phyloP scores from a whole-genome alignment of 2,329 filamentous ascomycete genomes.

The Paraphoma chrysanthemicola region DNA sequence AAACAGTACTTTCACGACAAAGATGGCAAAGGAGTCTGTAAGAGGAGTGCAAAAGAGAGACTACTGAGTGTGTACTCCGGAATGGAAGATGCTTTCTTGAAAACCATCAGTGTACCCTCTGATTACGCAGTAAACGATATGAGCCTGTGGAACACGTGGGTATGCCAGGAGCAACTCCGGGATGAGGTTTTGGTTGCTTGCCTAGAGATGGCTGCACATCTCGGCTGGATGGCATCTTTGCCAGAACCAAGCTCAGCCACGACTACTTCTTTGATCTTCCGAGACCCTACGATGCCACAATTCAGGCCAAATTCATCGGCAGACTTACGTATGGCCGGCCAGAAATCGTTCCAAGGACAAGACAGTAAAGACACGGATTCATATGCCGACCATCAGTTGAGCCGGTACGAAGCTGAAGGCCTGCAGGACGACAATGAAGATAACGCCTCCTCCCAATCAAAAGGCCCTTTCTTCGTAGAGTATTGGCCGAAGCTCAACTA shows the following conservation, averaged over 20 bases:
- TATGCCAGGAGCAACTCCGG: slow-evolving; percentile 28
- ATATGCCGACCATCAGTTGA: too few species aligned
- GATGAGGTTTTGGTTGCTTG: slow-evolving; percentile 26
- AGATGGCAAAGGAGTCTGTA: slow-evolving; percentile 5
- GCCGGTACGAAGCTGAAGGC: too few species aligned
- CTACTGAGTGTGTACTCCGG: slow-evolving; percentile 17
- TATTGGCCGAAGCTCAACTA: not conserved
- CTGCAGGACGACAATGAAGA: not conserved
- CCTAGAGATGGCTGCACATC: slow-evolving; percentile 12
- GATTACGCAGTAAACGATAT: slow-evolving; percentile 17
- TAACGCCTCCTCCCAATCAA: not conserved
- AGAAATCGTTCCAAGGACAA: too few species aligned
- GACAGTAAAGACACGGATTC: too few species aligned
- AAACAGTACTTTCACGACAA: slow-evolving; percentile 13
- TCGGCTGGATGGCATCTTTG: slow-evolving; percentile 22
- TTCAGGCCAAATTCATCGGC: slow-evolving; percentile 65
- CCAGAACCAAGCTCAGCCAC: too few species aligned
- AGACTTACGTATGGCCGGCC: slow-evolving; percentile 8
- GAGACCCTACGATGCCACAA: slow-evolving; percentile 72
- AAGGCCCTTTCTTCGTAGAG: slow-evolving; percentile 16
- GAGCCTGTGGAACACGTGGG: slow-evolving; percentile 31
- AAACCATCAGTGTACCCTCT: slow-evolving; percentile 10
- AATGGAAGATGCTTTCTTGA: slow-evolving; percentile 24
- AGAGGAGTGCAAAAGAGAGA: slow-evolving; percentile 5
- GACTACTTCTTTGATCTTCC: not conserved